Evolutionary conservation across 78 protist genomes (phyloP).

Genomic region (Dictyostelium citrinum): DNA sequence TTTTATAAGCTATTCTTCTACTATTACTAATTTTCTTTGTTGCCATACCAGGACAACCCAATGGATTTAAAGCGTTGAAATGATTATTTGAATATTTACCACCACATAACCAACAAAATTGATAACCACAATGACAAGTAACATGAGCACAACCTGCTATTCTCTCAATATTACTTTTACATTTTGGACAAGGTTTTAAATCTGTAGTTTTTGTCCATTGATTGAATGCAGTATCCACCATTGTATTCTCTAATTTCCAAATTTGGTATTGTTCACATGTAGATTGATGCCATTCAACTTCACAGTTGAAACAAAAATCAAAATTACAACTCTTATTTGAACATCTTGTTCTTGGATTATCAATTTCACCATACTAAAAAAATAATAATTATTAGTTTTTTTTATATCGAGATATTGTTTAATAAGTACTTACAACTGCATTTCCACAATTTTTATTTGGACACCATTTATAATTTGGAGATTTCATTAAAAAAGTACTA

Average conservation of each 20-base stretch:
- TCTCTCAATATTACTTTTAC: conserved; percentile 26
- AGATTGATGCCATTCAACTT: conserved; percentile 23
- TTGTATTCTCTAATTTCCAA: conserved; percentile 6
- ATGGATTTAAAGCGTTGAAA: neutral
- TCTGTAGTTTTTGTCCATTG: conserved; percentile 10
- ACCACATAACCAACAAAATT: conserved; percentile 30
- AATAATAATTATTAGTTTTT: neutral
- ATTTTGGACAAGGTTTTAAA: conserved; percentile 73
- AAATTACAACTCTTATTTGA: conserved; percentile 26
- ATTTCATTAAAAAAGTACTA: conserved; percentile 8
- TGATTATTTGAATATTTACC: conserved; percentile 26
- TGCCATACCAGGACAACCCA: conserved; percentile 23
- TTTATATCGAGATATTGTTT: neutral
- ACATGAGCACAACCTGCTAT: conserved; percentile 58
- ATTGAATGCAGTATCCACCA: neutral
- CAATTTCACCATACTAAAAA: conserved; percentile 12
- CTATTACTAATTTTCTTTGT: neutral
- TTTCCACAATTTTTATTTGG: conserved; percentile 26
- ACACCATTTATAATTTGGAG: conserved; percentile 45
- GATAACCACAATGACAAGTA: neutral
- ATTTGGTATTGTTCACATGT: conserved; percentile 21
- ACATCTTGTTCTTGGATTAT: conserved; percentile 15
- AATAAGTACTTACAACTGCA: conserved; percentile 1
- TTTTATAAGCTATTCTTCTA: neutral
- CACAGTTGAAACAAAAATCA: conserved; percentile 46